Evolutionary conservation across 1,139 yeast species (phyloP).

Genomic region (Lodderomyces theae): DNA sequence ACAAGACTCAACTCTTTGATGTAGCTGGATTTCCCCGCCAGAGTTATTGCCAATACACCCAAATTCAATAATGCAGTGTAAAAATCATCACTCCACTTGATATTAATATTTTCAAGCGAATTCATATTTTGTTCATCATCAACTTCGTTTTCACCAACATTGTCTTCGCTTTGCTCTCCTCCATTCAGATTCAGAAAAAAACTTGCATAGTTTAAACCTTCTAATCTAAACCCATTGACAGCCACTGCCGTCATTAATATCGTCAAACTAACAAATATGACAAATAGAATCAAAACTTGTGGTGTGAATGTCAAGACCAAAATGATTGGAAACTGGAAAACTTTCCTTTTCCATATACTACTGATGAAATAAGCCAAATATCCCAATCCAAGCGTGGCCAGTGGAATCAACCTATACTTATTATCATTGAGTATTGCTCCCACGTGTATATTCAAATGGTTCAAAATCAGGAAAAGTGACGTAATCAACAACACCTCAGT

Average conservation of each 20-base stretch:
- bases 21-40: constrained; percentile 66
- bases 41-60: constrained; percentile 62
- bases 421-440: constrained; percentile 54
- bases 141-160: constrained; percentile 28
- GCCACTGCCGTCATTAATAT: constrained; percentile 56
- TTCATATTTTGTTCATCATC: constrained; percentile 19
- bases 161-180: constrained; percentile 34
- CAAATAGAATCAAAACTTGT: constrained; percentile 50
- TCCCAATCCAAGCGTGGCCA: constrained; percentile 51
- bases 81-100: constrained; percentile 57
- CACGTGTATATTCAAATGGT: constrained; percentile 57
- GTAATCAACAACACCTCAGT: constrained; percentile 53
- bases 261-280: constrained; percentile 47
- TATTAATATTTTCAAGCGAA: constrained; percentile 24
- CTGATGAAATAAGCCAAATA: constrained; percentile 47
- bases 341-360: constrained; percentile 33
- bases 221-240: constrained; percentile 52
- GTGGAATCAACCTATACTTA: constrained; percentile 59
- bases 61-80: constrained; percentile 57
- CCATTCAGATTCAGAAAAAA: constrained; percentile 36
- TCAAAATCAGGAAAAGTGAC: constrained; percentile 49
- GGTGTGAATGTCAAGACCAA: constrained; percentile 59
- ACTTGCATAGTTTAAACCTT: constrained; percentile 48
- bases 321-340: constrained; percentile 50
- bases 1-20: constrained; percentile 58